Conservation (phyloP, 495 filamentous ascomycete genomes). For the Penicillium bovifimosum region DNA sequence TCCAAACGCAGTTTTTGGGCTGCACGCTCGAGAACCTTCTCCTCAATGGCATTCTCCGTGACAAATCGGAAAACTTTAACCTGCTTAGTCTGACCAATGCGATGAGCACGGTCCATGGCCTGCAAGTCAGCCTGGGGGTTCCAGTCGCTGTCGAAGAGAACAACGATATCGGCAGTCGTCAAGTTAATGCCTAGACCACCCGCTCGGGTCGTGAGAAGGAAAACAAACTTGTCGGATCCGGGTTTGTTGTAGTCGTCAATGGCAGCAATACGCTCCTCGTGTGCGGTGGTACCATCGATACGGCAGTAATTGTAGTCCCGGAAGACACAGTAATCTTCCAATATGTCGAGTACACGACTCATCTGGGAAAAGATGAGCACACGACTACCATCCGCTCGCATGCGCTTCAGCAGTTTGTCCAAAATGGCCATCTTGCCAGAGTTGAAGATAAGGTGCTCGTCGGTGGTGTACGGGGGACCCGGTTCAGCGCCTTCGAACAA, state of each 20-base stretch:
- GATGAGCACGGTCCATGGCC: conserved; percentile 97
- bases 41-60: conserved; percentile 96
- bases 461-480: conserved; percentile 94
- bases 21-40: conserved; percentile 95
- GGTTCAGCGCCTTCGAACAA: conserved; percentile 97
- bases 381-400: conserved; percentile 80
- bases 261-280: conserved; percentile 94
- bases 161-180: conserved; percentile 90
- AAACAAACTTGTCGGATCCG: conserved; percentile 93
- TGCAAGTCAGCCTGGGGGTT: conserved; percentile 98
- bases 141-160: conserved; percentile 99
- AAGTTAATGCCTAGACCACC: conserved; percentile 98
- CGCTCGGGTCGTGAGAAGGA: conserved; percentile 93
- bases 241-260: conserved; percentile 98
- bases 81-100: conserved; percentile 98
- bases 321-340: conserved; percentile 98
- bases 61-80: conserved; percentile 95
- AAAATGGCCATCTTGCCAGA: conserved; percentile 97
- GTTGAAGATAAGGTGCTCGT: conserved; percentile 91
- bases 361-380: conserved; percentile 99
- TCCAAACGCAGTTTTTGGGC: conserved; percentile 96
- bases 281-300: conserved; percentile 94
- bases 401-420: conserved; percentile 80
- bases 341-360: conserved; percentile 93
- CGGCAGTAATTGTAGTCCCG: conserved; percentile 92